phyloP scores from a whole-genome alignment of 176 grass and related monocot genomes.

The Guadua angustifolia region DNA sequence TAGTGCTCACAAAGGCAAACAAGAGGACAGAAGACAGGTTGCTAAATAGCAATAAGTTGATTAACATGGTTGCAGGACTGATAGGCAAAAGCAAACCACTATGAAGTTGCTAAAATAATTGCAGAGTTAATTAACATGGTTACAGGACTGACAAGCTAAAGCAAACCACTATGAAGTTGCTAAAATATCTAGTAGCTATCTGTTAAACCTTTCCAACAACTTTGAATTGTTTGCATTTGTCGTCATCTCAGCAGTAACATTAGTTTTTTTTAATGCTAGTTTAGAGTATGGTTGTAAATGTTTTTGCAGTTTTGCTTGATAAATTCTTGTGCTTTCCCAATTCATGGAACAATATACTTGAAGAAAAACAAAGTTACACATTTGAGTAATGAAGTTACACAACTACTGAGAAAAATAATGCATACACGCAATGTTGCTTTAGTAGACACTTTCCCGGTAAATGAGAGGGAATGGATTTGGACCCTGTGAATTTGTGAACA shows the following conservation, averaged over 20 bases:
- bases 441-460: conserved; percentile 2
- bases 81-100: no score
- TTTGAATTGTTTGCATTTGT: neutral
- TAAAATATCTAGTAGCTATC: neutral
- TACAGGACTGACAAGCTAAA: no score
- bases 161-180: no score
- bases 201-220: neutral
- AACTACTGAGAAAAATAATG: neutral
- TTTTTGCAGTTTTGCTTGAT: neutral
- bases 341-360: neutral
- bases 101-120: no score
- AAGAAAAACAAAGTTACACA: neutral
- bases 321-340: neutral
- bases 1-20: no score
- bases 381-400: neutral
- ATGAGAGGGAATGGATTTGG: neutral
- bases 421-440: conserved; percentile 11
- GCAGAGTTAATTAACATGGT: no score
- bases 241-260: neutral
- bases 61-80: no score
- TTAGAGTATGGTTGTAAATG: neutral
- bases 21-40: no score
- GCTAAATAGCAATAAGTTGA: no score
- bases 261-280: neutral
- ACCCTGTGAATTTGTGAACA: no score